These are phyloP conservation scores for Apiotrichum domesticum DNA, from an alignment of 1,284 basidiomycete species.

Conservation along the genomic window DNA sequence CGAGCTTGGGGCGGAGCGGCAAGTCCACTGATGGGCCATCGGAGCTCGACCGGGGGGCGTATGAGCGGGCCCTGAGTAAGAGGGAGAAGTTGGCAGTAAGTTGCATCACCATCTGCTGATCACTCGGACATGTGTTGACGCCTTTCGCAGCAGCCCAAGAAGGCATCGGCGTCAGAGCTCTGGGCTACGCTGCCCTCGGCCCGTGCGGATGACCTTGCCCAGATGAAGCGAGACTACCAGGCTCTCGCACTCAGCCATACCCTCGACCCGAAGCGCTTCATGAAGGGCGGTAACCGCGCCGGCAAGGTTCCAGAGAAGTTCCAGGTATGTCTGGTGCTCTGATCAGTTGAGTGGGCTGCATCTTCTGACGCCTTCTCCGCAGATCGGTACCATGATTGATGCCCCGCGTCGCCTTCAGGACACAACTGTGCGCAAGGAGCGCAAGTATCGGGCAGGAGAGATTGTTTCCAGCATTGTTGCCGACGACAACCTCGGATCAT, in stretches of 20 bases:
- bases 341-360: conserved; percentile 3
- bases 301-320: conserved; percentile 75
- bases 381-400: conserved; percentile 84
- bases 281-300: conserved; percentile 74
- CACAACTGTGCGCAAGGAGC: conserved; percentile 67
- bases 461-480: conserved; percentile 84
- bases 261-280: conserved; percentile 93
- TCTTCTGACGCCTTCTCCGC: conserved; percentile 1
- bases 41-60: conserved; percentile 48
- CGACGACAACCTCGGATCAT: conserved; percentile 76
- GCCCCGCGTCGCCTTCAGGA: conserved; percentile 69
- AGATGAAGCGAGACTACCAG: conserved; percentile 85
- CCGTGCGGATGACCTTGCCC: conserved; percentile 68
- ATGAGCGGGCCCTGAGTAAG: conserved; percentile 45
- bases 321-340: conserved; percentile 53
- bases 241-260: conserved; percentile 84
- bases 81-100: conserved; percentile 39
- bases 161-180: conserved; percentile 67
- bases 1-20: neutral
- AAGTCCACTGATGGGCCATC: neutral
- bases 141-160: conserved; percentile 50
- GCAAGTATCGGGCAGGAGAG: conserved; percentile 69
- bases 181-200: conserved; percentile 93
- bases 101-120: neutral
- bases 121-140: no score